A percentile compares a stretch with the other conserved stretches of the same genome.
Conservation (phyloP, 1,284 basidiomycete species). For the Tetrapyrgos nigripes region DNA sequence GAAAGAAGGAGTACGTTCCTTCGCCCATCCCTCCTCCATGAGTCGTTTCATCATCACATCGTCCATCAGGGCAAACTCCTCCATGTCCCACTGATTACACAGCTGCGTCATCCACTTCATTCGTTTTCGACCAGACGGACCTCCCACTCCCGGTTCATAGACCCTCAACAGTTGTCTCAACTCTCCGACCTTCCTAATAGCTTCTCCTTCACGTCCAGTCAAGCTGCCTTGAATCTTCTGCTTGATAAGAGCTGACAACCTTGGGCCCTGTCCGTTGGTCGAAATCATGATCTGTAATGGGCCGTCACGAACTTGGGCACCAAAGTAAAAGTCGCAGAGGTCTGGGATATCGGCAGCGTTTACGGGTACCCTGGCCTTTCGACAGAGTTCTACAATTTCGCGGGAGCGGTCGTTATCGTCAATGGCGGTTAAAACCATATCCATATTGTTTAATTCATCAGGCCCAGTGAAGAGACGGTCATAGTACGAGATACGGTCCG, state of each 20-base stretch:
- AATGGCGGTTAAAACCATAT: conserved; percentile 95
- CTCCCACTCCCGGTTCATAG: conserved; percentile 81
- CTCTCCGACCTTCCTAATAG: conserved; percentile 83
- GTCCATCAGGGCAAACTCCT: conserved; percentile 74
- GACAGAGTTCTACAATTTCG: conserved; percentile 76
- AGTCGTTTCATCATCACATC: conserved; percentile 64
- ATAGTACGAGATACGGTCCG: conserved; percentile 71
- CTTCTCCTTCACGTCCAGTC: conserved; percentile 77
- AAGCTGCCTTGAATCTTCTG: conserved; percentile 73
- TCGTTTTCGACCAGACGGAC: conserved; percentile 70
- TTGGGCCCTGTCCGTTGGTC: conserved; percentile 93
- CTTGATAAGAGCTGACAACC: conserved; percentile 87
- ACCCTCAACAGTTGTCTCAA: conserved; percentile 74
- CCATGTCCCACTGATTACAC: conserved; percentile 86
- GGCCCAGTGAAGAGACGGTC: conserved; percentile 70
- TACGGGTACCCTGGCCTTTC: conserved; percentile 79
- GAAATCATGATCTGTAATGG: conserved; percentile 96
- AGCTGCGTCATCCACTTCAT: conserved; percentile 97
- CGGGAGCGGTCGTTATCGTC: conserved; percentile 82
- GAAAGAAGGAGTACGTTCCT: conserved; percentile 54
- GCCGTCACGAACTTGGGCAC: conserved; percentile 89
- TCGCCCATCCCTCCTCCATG: conserved; percentile 76
- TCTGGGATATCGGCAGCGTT: conserved; percentile 98
- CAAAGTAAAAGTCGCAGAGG: conserved; percentile 98
- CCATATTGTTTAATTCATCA: conserved; percentile 67